phyloP scores from a whole-genome alignment of 1,139 yeast genomes.

The Saccharomyces hybrid region DNA sequence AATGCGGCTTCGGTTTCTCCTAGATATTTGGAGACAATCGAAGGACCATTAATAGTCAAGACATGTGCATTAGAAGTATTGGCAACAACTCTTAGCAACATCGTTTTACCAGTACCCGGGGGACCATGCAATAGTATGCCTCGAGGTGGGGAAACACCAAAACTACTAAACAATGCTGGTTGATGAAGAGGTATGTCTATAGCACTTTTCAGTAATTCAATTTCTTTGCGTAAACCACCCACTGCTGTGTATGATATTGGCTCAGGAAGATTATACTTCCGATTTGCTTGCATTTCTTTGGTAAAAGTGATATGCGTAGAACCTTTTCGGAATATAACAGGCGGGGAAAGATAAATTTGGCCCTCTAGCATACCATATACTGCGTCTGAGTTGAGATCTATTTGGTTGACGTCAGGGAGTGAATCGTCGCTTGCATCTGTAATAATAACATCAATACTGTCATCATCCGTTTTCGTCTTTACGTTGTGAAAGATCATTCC shows the following conservation, averaged over 20 bases:
- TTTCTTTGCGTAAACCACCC: slow-evolving; percentile 73
- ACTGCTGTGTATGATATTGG: slow-evolving; percentile 44
- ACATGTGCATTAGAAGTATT: slow-evolving; percentile 68
- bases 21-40: slow-evolving; percentile 81
- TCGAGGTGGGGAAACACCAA: slow-evolving; percentile 83
- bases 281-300: slow-evolving; percentile 16
- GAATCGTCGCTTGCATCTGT: slow-evolving; percentile 28
- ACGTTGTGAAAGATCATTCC: slow-evolving; percentile 38
- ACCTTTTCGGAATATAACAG: slow-evolving; percentile 40
- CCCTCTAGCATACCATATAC: slow-evolving; percentile 8
- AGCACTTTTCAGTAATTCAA: slow-evolving; percentile 53
- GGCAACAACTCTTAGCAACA: slow-evolving; percentile 82
- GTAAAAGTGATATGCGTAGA: slow-evolving; percentile 32
- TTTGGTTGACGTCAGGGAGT: slow-evolving; percentile 33
- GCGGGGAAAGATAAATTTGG: slow-evolving; percentile 38
- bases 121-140: slow-evolving; percentile 92
- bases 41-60: slow-evolving; percentile 80
- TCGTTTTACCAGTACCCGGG: slow-evolving; percentile 95
- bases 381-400: slow-evolving; percentile 24
- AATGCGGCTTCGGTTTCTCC: slow-evolving; percentile 90
- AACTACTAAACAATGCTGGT: slow-evolving; percentile 69
- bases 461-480: slow-evolving; percentile 19
- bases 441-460: slow-evolving; percentile 26
- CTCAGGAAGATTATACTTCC: slow-evolving; percentile 37
- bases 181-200: slow-evolving; percentile 75